Conservation (phyloP, 129 eudicot genomes). For the Flaveria trinervia region DNA sequence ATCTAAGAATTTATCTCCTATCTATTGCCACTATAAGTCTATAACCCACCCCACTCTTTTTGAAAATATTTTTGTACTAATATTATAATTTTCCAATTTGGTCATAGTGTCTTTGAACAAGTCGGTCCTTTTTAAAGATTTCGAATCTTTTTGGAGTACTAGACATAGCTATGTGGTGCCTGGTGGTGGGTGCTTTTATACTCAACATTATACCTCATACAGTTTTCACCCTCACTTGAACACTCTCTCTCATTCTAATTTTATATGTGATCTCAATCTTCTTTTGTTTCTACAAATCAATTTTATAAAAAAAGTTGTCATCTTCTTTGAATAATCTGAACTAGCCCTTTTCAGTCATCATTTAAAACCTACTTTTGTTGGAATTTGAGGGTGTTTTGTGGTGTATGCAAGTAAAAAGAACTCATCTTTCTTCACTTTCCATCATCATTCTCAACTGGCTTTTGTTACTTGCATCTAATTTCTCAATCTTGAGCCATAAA, state of each 20-base stretch:
- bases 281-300: slow-evolving; percentile 1
- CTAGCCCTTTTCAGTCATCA: slow-evolving; percentile 20
- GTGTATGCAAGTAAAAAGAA: slow-evolving; percentile 40
- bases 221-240: slow-evolving; percentile 36
- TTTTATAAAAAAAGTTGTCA: slow-evolving; percentile 16
- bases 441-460: slow-evolving; percentile 46
- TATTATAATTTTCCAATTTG: too few relatives aligned
- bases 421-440: slow-evolving; percentile 13
- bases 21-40: too few relatives aligned
- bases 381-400: slow-evolving; percentile 25
- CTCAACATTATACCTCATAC: slow-evolving; percentile 35
- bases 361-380: slow-evolving; percentile 26
- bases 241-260: slow-evolving; percentile 16
- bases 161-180: slow-evolving; percentile 37
- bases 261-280: slow-evolving; percentile 55
- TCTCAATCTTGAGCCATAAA: slow-evolving; percentile 29
- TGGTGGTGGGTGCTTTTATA: slow-evolving; percentile 43
- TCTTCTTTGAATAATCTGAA: slow-evolving; percentile 25
- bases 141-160: slow-evolving; percentile 42
- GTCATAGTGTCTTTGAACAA: too few relatives aligned
- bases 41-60: too few relatives aligned
- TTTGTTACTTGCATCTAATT: slow-evolving; percentile 28
- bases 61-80: too few relatives aligned
- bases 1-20: too few relatives aligned
- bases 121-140: slow-evolving; percentile 38